phyloP scores from a whole-genome alignment of 805 yeast species.

The Wickerhamiella spandovensis region DNA sequence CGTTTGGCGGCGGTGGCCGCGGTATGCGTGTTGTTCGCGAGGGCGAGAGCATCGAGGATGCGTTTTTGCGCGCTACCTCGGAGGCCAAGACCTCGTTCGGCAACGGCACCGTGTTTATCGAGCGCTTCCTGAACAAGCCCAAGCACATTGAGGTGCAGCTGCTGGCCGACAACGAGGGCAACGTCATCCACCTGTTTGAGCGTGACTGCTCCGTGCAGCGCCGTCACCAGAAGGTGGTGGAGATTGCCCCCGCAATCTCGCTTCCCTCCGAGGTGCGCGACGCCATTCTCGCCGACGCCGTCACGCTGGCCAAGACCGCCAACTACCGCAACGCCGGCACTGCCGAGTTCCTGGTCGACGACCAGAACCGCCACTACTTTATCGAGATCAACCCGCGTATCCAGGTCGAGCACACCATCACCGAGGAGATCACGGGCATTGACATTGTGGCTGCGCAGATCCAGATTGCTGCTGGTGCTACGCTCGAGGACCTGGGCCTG shows the following conservation, averaged over 20 bases:
- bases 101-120: slow-evolving; percentile 95
- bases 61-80: slow-evolving; percentile 83
- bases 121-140: slow-evolving; percentile 87
- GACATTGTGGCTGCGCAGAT: slow-evolving; percentile 97
- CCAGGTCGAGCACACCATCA: slow-evolving; percentile 97
- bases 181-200: slow-evolving; percentile 89
- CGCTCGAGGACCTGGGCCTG: slow-evolving; percentile 79
- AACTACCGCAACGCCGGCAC: slow-evolving; percentile 96
- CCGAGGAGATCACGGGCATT: slow-evolving; percentile 97
- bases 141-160: slow-evolving; percentile 97
- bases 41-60: slow-evolving; percentile 86
- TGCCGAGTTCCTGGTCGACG: slow-evolving; percentile 91
- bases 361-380: slow-evolving; percentile 88
- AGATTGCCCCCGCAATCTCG: slow-evolving; percentile 94
- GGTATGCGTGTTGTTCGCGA: slow-evolving; percentile 99
- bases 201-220: slow-evolving; percentile 99
- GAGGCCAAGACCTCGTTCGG: slow-evolving; percentile 96
- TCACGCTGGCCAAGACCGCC: slow-evolving; percentile 74
- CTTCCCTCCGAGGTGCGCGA: slow-evolving; percentile 73
- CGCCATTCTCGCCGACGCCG: slow-evolving; percentile 90
- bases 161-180: slow-evolving; percentile 86
- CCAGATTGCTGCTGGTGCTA: slow-evolving; percentile 97
- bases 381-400: slow-evolving; percentile 96
- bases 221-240: slow-evolving; percentile 98
- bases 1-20: slow-evolving; percentile 99